Base-by-base conservation (phyloP, 805 yeast genomes). In the Lachancea thermotolerans region DNA sequence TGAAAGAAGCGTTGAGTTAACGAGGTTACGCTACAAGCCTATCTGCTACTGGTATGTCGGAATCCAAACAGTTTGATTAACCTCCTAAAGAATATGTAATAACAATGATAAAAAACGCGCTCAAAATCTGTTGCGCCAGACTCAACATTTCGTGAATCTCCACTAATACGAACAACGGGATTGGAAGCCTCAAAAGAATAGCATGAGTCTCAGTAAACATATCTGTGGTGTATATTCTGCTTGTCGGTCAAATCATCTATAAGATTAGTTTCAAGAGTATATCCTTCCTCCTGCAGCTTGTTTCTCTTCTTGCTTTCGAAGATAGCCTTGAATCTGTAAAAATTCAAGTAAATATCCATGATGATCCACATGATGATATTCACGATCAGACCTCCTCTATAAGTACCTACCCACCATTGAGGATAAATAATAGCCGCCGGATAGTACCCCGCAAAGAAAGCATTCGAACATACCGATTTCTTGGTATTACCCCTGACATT, bases 331-430 rank as follows among this genome's bases (percentile, higher is more conserved):
- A 47, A 56, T 41, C 66, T 55, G 49, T 59, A 61, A 11, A 45
- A 50, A 7, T 54, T 48, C 41, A 61, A 46, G 4, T 64, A 58
- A 4, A 56, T 43, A 16, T 54, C 50, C 25, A 50, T 49, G 14
- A 60, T 35, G 4, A 60, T 41, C 51, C 67, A 67, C 33, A 56
- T 56, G 21, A 67, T 66, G 7, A 64, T 58, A 11, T 48, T 41
- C 10, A 49, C 49, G 12, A 49, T 47, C 25, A 55, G 42, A 11
- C 54, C 59, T 2, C 48, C 49, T 41, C 53, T 49, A 31, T 49
- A 55, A 16, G 49, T 45, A 18, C 52, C 55, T 35, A 45, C 35
- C 57, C 57, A 53, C 57, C 57, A 53, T 43, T 55, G 59, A 6
- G 59, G 59, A 39, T 50, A 53, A 9, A 51, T 49, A 3, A 51